phyloP scores from a whole-genome alignment of 345 rosid genomes.

The Eucalyptus tenuipes region DNA sequence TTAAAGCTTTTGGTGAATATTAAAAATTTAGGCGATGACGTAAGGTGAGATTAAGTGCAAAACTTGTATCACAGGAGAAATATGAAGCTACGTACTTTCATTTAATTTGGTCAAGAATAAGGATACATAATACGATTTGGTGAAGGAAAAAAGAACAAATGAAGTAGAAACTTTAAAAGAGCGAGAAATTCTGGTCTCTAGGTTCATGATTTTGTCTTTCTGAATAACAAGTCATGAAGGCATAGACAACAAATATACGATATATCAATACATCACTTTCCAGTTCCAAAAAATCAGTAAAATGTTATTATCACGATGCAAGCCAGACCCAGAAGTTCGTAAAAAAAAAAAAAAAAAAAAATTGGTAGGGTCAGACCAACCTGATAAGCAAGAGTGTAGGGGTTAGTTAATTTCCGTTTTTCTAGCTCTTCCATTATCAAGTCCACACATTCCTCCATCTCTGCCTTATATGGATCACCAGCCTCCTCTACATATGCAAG shows the following conservation, averaged over 20 bases:
- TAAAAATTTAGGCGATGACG: background rate
- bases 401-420: slow-evolving; percentile 56
- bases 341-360: background rate
- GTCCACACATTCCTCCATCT: slow-evolving; percentile 98
- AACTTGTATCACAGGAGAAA: background rate
- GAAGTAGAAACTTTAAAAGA: background rate
- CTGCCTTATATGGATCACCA: slow-evolving; percentile 99
- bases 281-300: background rate
- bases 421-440: slow-evolving; percentile 94
- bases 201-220: background rate
- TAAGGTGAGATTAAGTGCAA: background rate
- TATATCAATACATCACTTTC: background rate
- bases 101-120: background rate
- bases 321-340: background rate
- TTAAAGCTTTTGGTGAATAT: background rate
- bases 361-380: slow-evolving; percentile 10
- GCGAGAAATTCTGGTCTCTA: background rate
- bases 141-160: background rate
- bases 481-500: slow-evolving; percentile 99
- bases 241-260: background rate
- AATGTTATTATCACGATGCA: background rate
- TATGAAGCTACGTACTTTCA: background rate
- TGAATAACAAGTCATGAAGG: background rate
- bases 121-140: background rate
- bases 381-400: slow-evolving; percentile 96